Conservation (phyloP, 2,329 filamentous ascomycete genomes). For the Exophiala sp. region DNA sequence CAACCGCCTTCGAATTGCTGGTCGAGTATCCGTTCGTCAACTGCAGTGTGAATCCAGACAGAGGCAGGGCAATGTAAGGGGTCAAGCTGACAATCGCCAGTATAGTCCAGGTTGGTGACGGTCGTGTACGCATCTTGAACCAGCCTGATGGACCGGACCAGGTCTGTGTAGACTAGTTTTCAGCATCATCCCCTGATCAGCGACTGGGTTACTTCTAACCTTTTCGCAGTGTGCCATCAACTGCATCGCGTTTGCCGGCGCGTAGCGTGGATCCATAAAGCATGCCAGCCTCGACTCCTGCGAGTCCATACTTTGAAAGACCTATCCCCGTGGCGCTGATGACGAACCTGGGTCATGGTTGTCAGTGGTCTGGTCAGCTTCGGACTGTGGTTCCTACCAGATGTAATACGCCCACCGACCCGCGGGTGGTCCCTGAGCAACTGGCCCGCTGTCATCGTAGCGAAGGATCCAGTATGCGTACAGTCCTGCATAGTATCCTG, state of each 20-base stretch:
- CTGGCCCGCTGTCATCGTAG: background rate
- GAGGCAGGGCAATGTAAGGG: background rate
- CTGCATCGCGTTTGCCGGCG: slow-evolving; percentile 2
- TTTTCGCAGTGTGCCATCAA: slow-evolving; percentile 5
- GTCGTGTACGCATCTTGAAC: background rate
- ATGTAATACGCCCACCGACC: slow-evolving; percentile 6
- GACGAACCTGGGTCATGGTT: background rate
- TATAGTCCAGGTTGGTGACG: background rate
- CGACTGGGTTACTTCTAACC: background rate
- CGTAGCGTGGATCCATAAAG: slow-evolving; percentile 1
- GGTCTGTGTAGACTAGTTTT: background rate
- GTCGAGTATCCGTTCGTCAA: background rate
- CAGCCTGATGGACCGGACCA: slow-evolving; percentile 5
- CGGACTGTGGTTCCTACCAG: background rate
- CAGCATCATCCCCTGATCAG: no score
- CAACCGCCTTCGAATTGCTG: background rate
- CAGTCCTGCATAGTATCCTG: background rate
- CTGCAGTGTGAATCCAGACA: slow-evolving; percentile 2
- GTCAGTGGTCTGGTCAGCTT: background rate
- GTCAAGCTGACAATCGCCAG: background rate
- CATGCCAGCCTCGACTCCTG: slow-evolving; percentile 3
- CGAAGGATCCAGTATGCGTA: background rate
- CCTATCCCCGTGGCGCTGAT: slow-evolving; percentile 2
- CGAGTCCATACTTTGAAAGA: slow-evolving; percentile 3
- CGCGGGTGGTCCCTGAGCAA: background rate